Percentiles rank a stretch among this genome's conserved stretches.
These are phyloP conservation scores for Galerina marginata DNA, from an alignment of 768 basidiomycete genomes.

Conservation along the genomic window DNA sequence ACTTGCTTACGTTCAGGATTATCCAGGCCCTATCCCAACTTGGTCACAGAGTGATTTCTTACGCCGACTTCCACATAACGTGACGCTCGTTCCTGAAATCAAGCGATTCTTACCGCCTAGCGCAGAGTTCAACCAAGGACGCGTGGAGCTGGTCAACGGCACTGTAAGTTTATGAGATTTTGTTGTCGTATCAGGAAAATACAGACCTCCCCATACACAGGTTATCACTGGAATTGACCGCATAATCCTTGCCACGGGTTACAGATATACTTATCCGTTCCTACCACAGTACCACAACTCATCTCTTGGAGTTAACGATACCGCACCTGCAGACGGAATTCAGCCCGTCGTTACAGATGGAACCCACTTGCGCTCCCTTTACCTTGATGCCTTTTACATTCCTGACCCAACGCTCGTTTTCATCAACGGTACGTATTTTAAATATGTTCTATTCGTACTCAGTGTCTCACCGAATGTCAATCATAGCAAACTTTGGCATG, in stretches of 20 bases:
- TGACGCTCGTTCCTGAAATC: slow-evolving; percentile 46
- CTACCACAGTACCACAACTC: slow-evolving; percentile 44
- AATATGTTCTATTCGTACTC: not conserved
- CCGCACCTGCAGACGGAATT: slow-evolving; percentile 22
- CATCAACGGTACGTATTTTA: slow-evolving; percentile 34
- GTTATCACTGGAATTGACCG: slow-evolving; percentile 39
- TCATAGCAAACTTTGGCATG: slow-evolving; percentile 43
- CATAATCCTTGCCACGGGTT: slow-evolving; percentile 48
- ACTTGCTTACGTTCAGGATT: not conserved
- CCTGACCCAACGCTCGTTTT: slow-evolving; percentile 50
- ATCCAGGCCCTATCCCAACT: slow-evolving; percentile 14
- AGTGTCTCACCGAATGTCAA: not conserved
- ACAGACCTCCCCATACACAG: slow-evolving; percentile 12
- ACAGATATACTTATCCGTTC: slow-evolving; percentile 51
- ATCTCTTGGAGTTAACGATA: slow-evolving; percentile 27
- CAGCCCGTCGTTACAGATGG: slow-evolving; percentile 47
- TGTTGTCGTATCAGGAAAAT: not conserved
- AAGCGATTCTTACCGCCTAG: slow-evolving; percentile 36
- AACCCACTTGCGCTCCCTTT: slow-evolving; percentile 42
- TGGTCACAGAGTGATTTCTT: slow-evolving; percentile 23
- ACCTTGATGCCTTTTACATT: slow-evolving; percentile 48
- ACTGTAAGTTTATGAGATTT: slow-evolving; percentile 28
- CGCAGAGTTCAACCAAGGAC: slow-evolving; percentile 25
- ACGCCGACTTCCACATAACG: slow-evolving; percentile 34
- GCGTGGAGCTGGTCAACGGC: slow-evolving; percentile 43